Evolutionary conservation across 352 stramenopile species (phyloP).

Genomic region (Phytopythium ostracodes): DNA sequence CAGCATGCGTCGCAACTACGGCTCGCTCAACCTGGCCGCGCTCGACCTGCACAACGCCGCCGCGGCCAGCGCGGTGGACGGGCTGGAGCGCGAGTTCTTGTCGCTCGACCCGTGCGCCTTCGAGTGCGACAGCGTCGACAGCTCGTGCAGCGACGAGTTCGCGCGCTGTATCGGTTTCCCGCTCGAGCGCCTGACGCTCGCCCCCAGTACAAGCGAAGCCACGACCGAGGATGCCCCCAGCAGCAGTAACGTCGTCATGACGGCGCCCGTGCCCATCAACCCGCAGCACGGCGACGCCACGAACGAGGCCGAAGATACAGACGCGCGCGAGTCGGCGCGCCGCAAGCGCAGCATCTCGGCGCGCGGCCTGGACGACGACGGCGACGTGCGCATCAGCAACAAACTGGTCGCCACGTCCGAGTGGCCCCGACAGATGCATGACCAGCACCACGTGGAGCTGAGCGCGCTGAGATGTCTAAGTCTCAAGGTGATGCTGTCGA

Average conservation of each 20-base stretch:
- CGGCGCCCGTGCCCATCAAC: slow-evolving; percentile 11
- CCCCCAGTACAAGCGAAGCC: not conserved
- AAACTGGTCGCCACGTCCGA: slow-evolving; percentile 16
- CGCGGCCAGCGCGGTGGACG: slow-evolving; percentile 15
- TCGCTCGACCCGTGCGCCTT: slow-evolving; percentile 21
- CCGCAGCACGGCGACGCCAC: slow-evolving; percentile 5
- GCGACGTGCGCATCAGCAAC: slow-evolving; percentile 14
- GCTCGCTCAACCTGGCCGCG: slow-evolving; percentile 47
- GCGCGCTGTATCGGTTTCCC: slow-evolving; percentile 26
- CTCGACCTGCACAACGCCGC: slow-evolving; percentile 27
- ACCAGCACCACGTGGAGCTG: slow-evolving; percentile 40
- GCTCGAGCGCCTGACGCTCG: slow-evolving; percentile 23
- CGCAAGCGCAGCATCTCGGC: slow-evolving; percentile 18
- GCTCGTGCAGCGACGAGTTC: slow-evolving; percentile 24
- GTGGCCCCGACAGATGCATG: slow-evolving; percentile 23
- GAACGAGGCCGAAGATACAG: slow-evolving; percentile 19
- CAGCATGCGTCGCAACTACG: slow-evolving; percentile 51
- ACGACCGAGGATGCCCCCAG: not conserved
- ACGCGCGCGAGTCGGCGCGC: slow-evolving; percentile 17
- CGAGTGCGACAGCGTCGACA: slow-evolving; percentile 19
- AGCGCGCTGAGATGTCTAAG: slow-evolving; percentile 47
- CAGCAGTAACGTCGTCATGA: slow-evolving; percentile 1
- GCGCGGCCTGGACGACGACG: slow-evolving; percentile 15
- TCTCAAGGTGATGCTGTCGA: slow-evolving; percentile 54
- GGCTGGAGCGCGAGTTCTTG: slow-evolving; percentile 20